phyloP scores from a whole-genome alignment of 2,329 filamentous ascomycete species.

The Aspergillus pseudoviridinutans region DNA sequence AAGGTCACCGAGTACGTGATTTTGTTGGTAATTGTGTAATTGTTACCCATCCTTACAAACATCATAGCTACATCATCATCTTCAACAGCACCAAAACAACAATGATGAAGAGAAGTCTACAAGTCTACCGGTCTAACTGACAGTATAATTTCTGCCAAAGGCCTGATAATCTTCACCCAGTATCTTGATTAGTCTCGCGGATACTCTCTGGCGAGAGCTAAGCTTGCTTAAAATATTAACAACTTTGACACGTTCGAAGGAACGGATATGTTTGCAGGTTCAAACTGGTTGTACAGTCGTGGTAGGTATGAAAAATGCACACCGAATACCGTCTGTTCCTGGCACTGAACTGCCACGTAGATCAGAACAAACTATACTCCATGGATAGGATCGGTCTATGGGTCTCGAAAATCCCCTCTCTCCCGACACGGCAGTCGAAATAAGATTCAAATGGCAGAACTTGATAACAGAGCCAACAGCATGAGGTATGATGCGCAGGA shows the following conservation, averaged over 20 bases:
- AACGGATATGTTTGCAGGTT: neutral
- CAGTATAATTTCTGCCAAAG: neutral
- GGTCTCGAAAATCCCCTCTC: too few species aligned
- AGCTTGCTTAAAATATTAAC: neutral
- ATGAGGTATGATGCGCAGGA: too few species aligned
- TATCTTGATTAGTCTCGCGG: neutral
- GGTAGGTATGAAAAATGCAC: neutral
- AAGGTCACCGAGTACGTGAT: neutral
- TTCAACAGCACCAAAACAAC: too few species aligned
- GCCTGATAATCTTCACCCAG: neutral
- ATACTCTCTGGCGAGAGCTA: neutral
- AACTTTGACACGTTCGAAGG: neutral
- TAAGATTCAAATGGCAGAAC: too few species aligned
- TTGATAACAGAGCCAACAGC: too few species aligned
- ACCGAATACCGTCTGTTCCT: neutral
- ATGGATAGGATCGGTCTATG: neutral
- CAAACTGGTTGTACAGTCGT: neutral
- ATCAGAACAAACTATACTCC: neutral
- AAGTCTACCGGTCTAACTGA: neutral
- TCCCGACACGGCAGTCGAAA: too few species aligned
- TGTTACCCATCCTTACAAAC: neutral
- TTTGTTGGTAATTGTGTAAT: neutral
- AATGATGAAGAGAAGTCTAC: too few species aligned
- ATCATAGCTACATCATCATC: too few species aligned
- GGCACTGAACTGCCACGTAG: neutral